Base-by-base conservation (phyloP, 805 yeast species). In the Ogataea trehaloabstinens region DNA sequence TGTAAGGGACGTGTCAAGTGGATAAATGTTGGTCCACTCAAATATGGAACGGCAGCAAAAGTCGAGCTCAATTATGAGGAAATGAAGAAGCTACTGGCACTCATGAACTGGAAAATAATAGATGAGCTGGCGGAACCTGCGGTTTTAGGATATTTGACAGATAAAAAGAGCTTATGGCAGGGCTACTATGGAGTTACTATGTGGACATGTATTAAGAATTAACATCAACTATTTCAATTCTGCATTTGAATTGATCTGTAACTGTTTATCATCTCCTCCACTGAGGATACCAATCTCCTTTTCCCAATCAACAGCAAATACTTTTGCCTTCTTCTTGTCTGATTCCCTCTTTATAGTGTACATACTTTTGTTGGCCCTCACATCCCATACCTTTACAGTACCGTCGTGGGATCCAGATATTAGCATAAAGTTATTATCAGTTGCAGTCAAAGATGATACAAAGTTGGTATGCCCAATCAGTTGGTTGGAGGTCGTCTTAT, bases 321-420 rank as follows among this genome's bases (percentile, higher is more conserved):
- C 90, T 57, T 90, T 88, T 34, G 74, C 68, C 37, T 74, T 70
- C 13, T 65, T 67, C 25, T 71, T 65, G 46, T 67, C 69, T 13
- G 75, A 70, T 55, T 87, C 84, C 61, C 98, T 78, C 12, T 84
- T 76, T 34, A 93, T 78, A 5, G 95, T 85, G 61, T 85, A 88
- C 67, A 93, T 68, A 10, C 93, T 74, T 53, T 80, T 76, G 47
- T 81, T 84, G 4, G 96, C 84, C 56, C 99, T 80, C 7, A 91
- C 76, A 62, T 91, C 99, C 99, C 99, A 93, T 16, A 93, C 84
- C 55, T 89, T 82, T 31, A 84, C 91, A 1, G 95, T 86, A 19
- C 98, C 96, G 63, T 93, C 99, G 60, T 90, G 96, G n/a, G 96
- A 87, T 10, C 84, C 95, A 4, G 96, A 86, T 16, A 86, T 78